These are phyloP conservation scores for Pseudocercospora eumusae DNA, from an alignment of 2,329 filamentous ascomycete genomes.

Conservation along the genomic window DNA sequence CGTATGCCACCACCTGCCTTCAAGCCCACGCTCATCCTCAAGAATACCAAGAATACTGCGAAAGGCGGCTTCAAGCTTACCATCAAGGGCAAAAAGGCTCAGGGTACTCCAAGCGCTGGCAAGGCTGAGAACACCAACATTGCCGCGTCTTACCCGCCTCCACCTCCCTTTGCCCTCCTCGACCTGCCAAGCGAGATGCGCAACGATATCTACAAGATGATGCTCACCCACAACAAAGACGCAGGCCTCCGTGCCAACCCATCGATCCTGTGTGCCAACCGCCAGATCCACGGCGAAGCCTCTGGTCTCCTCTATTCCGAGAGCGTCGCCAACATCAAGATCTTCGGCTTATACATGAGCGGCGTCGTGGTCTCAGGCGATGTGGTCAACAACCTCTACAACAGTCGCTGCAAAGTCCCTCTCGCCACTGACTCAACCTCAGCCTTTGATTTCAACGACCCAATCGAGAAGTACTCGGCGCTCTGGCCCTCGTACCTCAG, in stretches of 20 bases:
- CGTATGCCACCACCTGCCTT: neutral
- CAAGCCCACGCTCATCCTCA: neutral
- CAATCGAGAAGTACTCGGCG: neutral
- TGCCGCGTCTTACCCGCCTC: neutral
- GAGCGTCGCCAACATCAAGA: neutral
- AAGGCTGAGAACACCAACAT: neutral
- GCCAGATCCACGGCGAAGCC: neutral
- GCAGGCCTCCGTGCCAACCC: neutral
- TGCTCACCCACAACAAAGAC: slow-evolving; percentile 1
- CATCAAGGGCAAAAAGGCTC: neutral
- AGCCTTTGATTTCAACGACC: neutral
- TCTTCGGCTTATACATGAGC: neutral
- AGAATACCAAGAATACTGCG: neutral
- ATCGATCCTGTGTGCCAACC: neutral
- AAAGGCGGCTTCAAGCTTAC: slow-evolving; percentile 1
- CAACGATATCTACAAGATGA: slow-evolving; percentile 23
- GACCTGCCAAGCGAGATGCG: slow-evolving; percentile 24
- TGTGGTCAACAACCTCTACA: neutral
- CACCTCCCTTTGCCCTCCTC: slow-evolving; percentile 18
- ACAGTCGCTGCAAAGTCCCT: neutral
- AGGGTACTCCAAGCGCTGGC: neutral
- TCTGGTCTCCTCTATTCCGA: neutral
- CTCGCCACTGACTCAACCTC: neutral
- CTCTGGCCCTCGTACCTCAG: neutral
- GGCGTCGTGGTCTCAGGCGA: neutral